A percentile compares a stretch with the other conserved stretches of the same genome.
phyloP scores from a whole-genome alignment of 2,329 filamentous ascomycete species.

The Paecilomyces niveus region DNA sequence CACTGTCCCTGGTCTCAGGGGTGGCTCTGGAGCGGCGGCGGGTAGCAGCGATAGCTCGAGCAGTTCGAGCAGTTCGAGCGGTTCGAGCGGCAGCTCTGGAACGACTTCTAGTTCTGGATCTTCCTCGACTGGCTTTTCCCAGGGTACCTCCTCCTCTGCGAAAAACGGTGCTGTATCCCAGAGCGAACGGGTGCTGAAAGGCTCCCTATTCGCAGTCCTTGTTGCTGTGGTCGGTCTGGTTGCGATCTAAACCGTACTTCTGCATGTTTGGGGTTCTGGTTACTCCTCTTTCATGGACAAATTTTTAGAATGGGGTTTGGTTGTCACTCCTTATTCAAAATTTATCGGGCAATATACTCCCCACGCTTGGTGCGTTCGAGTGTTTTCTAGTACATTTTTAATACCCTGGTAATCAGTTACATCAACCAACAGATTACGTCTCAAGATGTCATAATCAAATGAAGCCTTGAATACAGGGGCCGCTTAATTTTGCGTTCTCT shows the following conservation, averaged over 20 bases:
- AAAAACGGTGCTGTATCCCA: conserved; percentile 24
- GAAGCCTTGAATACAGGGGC: neutral
- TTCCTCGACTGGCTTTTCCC: conserved; percentile 23
- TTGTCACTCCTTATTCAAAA: conserved; percentile 1
- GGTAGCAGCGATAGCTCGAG: conserved; percentile 7
- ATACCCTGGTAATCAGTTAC: neutral
- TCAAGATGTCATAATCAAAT: neutral
- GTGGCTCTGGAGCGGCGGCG: conserved; percentile 24
- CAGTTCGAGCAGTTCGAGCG: too few species aligned
- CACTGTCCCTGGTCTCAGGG: conserved; percentile 26
- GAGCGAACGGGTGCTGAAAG: conserved; percentile 34
- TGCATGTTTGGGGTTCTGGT: conserved; percentile 4
- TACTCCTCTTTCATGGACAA: conserved; percentile 6
- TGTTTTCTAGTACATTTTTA: neutral
- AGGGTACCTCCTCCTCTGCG: conserved; percentile 16
- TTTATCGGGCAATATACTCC: neutral
- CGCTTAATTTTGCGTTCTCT: neutral
- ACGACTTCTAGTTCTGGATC: conserved; percentile 10
- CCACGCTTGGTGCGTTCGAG: neutral
- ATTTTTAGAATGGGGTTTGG: neutral
- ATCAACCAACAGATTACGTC: neutral
- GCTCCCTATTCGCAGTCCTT: conserved; percentile 41
- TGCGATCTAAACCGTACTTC: conserved; percentile 29
- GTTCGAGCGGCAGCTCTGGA: conserved; percentile 9
- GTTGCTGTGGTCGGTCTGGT: conserved; percentile 41